Evolutionary conservation across 345 rosid species (phyloP).

Genomic region (Heritiera littoralis): DNA sequence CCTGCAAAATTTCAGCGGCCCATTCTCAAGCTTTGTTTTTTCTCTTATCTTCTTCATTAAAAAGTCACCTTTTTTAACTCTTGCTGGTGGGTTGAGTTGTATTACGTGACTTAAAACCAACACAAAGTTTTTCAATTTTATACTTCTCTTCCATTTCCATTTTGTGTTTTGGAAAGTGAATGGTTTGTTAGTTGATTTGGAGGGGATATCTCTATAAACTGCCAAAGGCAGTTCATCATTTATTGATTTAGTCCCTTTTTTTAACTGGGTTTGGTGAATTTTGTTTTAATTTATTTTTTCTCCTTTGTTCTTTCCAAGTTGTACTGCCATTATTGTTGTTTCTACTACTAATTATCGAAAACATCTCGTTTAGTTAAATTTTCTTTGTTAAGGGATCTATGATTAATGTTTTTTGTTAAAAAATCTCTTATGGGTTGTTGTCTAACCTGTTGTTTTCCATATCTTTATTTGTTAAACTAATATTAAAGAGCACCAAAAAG

Average conservation of each 20-base stretch:
- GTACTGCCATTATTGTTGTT: conserved; percentile 35
- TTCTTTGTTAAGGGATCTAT: conserved; percentile 6
- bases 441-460: conserved; percentile 20
- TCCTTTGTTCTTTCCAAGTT: conserved; percentile 28
- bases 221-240: conserved; percentile 19
- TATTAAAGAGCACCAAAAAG: conserved; percentile 17
- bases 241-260: conserved; percentile 21
- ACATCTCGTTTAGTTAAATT: conserved; percentile 14
- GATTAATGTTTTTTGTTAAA: conserved; percentile 9
- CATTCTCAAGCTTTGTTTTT: neutral
- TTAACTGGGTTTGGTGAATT: conserved; percentile 32
- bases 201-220: conserved; percentile 14
- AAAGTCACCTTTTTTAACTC: conserved; percentile 24
- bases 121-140: conserved; percentile 24
- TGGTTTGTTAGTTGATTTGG: neutral
- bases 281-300: conserved; percentile 11
- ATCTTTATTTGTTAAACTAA: conserved; percentile 13
- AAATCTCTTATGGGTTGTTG: conserved; percentile 23
- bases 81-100: conserved; percentile 14
- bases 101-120: conserved; percentile 19
- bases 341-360: conserved; percentile 16
- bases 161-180: conserved; percentile 21
- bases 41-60: conserved; percentile 19
- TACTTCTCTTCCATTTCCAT: conserved; percentile 6
- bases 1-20: conserved; percentile 27